A percentile compares a stretch with the other conserved stretches of the same genome.
Evolutionary conservation across 2,329 filamentous ascomycete species (phyloP).

Genomic region (Biscogniauxia mediterranea): DNA sequence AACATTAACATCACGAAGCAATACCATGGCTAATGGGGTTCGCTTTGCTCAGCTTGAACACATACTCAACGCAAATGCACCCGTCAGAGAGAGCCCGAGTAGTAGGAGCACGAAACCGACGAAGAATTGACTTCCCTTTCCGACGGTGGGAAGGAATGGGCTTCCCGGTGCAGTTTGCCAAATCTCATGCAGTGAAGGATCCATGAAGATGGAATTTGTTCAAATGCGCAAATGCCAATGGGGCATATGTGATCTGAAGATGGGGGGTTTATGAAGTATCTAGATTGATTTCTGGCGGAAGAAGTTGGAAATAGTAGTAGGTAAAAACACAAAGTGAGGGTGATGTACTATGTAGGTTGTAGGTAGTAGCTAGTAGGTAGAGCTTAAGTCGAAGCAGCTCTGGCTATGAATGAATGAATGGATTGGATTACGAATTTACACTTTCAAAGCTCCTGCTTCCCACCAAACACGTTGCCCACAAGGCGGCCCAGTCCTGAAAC

Average conservation of each 20-base stretch:
- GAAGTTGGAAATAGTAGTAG: no score
- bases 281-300: no score
- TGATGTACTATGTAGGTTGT: no score
- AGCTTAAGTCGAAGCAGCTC: not conserved
- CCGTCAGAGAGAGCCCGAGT: constrained; percentile 68
- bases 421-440: not conserved
- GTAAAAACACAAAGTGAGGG: not conserved
- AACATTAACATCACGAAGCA: constrained; percentile 16
- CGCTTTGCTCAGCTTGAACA: not conserved
- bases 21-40: no score
- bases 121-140: constrained; percentile 81
- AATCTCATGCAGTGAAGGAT: constrained; percentile 80
- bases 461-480: constrained; percentile 1
- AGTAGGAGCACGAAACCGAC: constrained; percentile 76
- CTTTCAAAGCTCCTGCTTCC: not conserved
- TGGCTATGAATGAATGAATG: not conserved
- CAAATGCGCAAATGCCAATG: not conserved
- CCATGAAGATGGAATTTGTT: constrained; percentile 52
- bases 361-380: not conserved
- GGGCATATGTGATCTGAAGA: not conserved
- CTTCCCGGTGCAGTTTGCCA: constrained; percentile 90
- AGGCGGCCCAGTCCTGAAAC: not conserved
- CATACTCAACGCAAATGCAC: constrained; percentile 84
- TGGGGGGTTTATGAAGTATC: no score
- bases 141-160: constrained; percentile 77